Percentiles rank a stretch among this genome's conserved stretches.
phyloP scores from a whole-genome alignment of 305 asterid species.

The Solanum hybrid region DNA sequence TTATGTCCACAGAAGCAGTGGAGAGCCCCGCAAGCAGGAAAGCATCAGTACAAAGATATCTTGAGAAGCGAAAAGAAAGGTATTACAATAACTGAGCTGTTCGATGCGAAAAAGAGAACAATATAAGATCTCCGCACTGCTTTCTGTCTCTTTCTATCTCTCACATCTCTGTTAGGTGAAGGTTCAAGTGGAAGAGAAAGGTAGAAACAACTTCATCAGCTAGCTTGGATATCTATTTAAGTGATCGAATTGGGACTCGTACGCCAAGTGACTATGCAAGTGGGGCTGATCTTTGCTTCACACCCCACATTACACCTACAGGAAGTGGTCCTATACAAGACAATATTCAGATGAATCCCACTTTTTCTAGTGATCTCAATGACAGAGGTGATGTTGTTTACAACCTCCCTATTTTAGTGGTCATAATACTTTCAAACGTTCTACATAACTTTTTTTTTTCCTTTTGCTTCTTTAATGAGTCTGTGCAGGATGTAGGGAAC shows the following conservation, averaged over 20 bases:
- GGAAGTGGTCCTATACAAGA: slow-evolving; percentile 41
- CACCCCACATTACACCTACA: slow-evolving; percentile 36
- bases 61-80: slow-evolving; percentile 96
- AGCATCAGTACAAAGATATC: slow-evolving; percentile 84
- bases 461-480: neutral
- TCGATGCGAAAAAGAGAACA: slow-evolving; percentile 8
- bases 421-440: neutral
- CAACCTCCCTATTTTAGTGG: neutral
- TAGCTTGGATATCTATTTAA: slow-evolving; percentile 42
- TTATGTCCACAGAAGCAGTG: slow-evolving; percentile 29
- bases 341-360: slow-evolving; percentile 33
- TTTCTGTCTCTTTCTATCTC: slow-evolving; percentile 31
- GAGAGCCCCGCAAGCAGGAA: slow-evolving; percentile 68
- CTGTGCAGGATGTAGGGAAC: neutral
- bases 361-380: slow-evolving; percentile 33
- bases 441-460: neutral
- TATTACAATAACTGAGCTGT: slow-evolving; percentile 25
- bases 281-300: slow-evolving; percentile 35
- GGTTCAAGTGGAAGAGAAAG: slow-evolving; percentile 94
- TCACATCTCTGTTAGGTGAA: slow-evolving; percentile 77
- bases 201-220: slow-evolving; percentile 46
- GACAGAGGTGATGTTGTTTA: slow-evolving; percentile 36
- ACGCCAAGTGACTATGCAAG: slow-evolving; percentile 27
- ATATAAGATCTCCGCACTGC: slow-evolving; percentile 17
- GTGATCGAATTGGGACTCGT: slow-evolving; percentile 41